Evolutionary conservation across 108 stramenopile genomes (phyloP).

Genomic region (Pseudonitzschia pungens): DNA sequence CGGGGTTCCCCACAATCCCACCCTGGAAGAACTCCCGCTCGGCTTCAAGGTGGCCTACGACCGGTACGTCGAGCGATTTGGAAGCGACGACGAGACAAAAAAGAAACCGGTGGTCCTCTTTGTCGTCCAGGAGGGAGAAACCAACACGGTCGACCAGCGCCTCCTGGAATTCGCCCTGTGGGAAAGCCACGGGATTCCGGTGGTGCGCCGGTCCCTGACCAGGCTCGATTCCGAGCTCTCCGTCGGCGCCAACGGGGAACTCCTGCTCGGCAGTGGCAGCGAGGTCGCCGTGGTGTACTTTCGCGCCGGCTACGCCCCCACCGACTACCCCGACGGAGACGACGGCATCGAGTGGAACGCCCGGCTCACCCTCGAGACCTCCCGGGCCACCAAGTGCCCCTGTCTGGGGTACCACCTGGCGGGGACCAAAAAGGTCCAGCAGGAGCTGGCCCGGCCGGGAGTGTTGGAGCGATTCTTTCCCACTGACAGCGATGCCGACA

Average conservation of each 20-base stretch:
- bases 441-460: conserved; percentile 85
- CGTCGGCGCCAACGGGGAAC: conserved; percentile 53
- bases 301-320: conserved; percentile 95
- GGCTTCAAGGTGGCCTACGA: conserved; percentile 77
- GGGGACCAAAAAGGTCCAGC: conserved; percentile 98
- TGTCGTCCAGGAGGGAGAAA: conserved; percentile 94
- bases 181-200: conserved; percentile 73
- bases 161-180: conserved; percentile 88
- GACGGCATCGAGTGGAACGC: conserved; percentile 91
- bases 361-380: conserved; percentile 74
- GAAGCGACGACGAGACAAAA: not conserved
- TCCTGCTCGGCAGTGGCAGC: conserved; percentile 29
- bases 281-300: conserved; percentile 89
- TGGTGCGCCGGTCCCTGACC: conserved; percentile 78
- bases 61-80: conserved; percentile 52
- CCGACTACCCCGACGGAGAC: conserved; percentile 85
- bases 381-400: conserved; percentile 92
- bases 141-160: conserved; percentile 96
- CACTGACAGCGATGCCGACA: conserved; percentile 33
- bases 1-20: conserved; percentile 84
- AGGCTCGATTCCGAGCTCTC: conserved; percentile 33
- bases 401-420: conserved; percentile 92
- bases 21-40: conserved; percentile 67
- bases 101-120: conserved; percentile 67
- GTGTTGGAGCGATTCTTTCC: conserved; percentile 86